These are phyloP conservation scores for Solanum paucissectum DNA, from an alignment of 257 asterid species.

Conservation along the genomic window DNA sequence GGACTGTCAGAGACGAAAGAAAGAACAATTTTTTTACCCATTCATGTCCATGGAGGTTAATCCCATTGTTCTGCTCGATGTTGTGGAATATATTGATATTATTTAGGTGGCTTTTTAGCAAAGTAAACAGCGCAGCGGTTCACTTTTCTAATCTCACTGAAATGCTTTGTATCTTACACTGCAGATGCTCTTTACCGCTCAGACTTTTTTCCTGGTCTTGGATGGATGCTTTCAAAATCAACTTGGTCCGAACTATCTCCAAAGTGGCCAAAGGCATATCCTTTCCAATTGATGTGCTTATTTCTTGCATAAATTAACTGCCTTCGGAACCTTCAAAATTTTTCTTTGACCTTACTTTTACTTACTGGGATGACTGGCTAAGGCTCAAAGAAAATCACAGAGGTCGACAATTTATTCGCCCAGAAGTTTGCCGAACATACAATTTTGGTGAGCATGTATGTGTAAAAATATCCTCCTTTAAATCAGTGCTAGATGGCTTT, in stretches of 20 bases:
- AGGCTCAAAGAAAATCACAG: constrained; percentile 76
- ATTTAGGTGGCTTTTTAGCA: not conserved
- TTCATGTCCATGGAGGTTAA: not conserved
- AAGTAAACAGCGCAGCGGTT: not conserved
- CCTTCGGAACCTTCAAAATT: constrained; percentile 10
- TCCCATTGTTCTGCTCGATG: not conserved
- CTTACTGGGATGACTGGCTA: constrained; percentile 99
- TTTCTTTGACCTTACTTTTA: constrained; percentile 70
- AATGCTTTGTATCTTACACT: constrained; percentile 11
- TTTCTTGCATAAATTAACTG: not conserved
- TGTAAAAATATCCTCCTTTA: not conserved
- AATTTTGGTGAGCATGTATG: constrained; percentile 98
- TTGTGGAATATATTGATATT: not conserved
- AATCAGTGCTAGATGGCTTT: not conserved
- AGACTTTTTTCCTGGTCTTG: constrained; percentile 99
- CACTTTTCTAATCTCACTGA: constrained; percentile 2
- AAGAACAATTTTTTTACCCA: not conserved
- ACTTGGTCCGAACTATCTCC: constrained; percentile 97
- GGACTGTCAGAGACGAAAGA: not conserved
- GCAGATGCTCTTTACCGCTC: constrained; percentile 95
- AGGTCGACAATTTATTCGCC: constrained; percentile 90
- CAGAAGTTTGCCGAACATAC: constrained; percentile 99
- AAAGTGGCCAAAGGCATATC: constrained; percentile 99
- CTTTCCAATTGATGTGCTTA: constrained; percentile 25
- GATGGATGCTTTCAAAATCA: constrained; percentile 94